These are phyloP conservation scores for Tilletiaria anomala DNA, from an alignment of 1,284 basidiomycete species.

Conservation along the genomic window DNA sequence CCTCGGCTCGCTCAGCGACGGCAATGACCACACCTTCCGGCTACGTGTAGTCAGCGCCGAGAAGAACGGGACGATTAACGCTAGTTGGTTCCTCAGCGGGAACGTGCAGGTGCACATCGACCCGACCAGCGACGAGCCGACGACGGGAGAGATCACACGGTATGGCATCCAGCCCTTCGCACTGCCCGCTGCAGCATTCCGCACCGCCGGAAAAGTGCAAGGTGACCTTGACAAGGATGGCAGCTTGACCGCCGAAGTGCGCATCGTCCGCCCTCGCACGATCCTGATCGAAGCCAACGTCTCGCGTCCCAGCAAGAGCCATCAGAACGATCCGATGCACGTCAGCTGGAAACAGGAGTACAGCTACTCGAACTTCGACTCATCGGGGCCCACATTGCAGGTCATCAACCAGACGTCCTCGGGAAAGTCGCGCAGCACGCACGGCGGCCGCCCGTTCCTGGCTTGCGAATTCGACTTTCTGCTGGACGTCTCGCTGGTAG, in stretches of 20 bases:
- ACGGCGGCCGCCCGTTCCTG: neutral
- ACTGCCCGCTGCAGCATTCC: neutral
- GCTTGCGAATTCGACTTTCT: neutral
- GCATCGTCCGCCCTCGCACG: neutral
- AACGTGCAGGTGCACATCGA: constrained; percentile 47
- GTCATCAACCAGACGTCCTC: neutral
- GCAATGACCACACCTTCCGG: constrained; percentile 52
- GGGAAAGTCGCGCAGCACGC: neutral
- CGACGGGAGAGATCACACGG: constrained; percentile 8
- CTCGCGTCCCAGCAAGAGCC: neutral
- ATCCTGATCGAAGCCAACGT: constrained; percentile 1
- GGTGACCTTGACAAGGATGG: constrained; percentile 1
- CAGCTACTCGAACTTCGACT: neutral
- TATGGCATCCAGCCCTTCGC: neutral
- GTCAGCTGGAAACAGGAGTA: neutral
- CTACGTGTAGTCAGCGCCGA: constrained; percentile 61
- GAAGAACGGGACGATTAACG: constrained; percentile 50
- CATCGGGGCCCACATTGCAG: neutral
- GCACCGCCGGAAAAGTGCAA: neutral
- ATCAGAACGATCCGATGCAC: neutral
- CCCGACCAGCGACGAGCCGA: constrained; percentile 7
- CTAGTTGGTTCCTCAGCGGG: constrained; percentile 62
- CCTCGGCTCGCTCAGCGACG: constrained; percentile 56
- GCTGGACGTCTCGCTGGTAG: neutral
- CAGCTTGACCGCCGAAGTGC: neutral